phyloP scores from a whole-genome alignment of 805 yeast genomes.

The Metschnikowia koreensis region DNA sequence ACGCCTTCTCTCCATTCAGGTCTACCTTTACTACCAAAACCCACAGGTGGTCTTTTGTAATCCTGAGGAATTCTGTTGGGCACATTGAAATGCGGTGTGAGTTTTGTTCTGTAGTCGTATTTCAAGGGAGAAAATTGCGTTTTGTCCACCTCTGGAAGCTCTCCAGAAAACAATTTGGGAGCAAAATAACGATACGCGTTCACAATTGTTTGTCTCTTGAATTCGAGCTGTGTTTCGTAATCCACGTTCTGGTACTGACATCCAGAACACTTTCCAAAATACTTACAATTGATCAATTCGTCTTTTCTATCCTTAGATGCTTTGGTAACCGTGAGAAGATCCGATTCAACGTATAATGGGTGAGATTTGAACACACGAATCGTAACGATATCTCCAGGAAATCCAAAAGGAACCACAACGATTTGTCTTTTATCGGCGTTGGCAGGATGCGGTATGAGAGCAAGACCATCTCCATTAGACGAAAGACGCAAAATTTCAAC shows the following conservation, averaged over 20 bases:
- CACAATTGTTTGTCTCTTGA: constrained; percentile 70
- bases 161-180: constrained; percentile 43
- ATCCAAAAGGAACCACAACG: constrained; percentile 79
- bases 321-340: constrained; percentile 52
- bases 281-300: constrained; percentile 64
- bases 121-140: constrained; percentile 78
- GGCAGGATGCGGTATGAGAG: constrained; percentile 61
- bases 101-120: constrained; percentile 80
- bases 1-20: constrained; percentile 59
- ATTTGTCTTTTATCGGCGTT: constrained; percentile 48
- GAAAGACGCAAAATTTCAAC: constrained; percentile 59
- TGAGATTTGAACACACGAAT: constrained; percentile 77
- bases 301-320: constrained; percentile 47
- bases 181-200: constrained; percentile 84
- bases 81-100: constrained; percentile 92
- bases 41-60: constrained; percentile 63
- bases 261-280: constrained; percentile 92
- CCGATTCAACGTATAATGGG: constrained; percentile 71
- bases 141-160: constrained; percentile 58
- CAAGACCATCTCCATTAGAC: constrained; percentile 88
- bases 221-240: constrained; percentile 67
- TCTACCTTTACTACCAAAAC: constrained; percentile 85
- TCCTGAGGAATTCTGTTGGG: constrained; percentile 50
- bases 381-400: constrained; percentile 79
- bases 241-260: constrained; percentile 86